Evolutionary conservation across 495 filamentous ascomycete species (phyloP).

Genomic region (Podospora pseudocomata): DNA sequence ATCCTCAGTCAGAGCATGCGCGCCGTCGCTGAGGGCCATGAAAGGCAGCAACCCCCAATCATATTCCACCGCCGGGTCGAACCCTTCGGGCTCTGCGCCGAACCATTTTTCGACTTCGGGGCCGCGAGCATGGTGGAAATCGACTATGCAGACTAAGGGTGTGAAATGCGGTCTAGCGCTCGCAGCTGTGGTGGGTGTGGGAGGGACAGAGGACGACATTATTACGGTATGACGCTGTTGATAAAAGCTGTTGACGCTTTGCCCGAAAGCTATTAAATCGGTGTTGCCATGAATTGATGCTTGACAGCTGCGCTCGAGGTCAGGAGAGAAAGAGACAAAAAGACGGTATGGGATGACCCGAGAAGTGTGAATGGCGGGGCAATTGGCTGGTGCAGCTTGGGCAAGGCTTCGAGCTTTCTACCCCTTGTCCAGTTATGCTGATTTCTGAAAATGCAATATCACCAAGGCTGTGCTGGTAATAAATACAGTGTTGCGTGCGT

Average conservation of each 20-base stretch:
- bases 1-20: slow-evolving; percentile 89
- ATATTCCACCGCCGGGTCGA: slow-evolving; percentile 77
- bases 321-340: neutral
- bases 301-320: neutral
- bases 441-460: neutral
- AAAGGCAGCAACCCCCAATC: slow-evolving; percentile 93
- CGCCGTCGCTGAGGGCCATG: slow-evolving; percentile 96
- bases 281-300: neutral
- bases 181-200: slow-evolving; percentile 25
- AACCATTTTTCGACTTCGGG: slow-evolving; percentile 94
- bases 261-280: neutral
- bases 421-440: neutral
- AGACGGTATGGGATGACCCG: neutral
- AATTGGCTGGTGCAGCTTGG: neutral
- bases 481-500: neutral
- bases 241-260: neutral
- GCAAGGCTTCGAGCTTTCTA: neutral
- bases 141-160: slow-evolving; percentile 83
- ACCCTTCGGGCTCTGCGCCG: slow-evolving; percentile 64
- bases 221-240: neutral
- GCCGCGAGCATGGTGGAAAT: slow-evolving; percentile 95
- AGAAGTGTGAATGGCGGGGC: neutral
- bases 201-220: slow-evolving; percentile 26
- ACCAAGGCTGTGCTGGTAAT: neutral
- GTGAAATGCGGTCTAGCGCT: slow-evolving; percentile 33